Percentiles rank a stretch among this genome's conserved stretches.
Conservation (phyloP, 139 green algal genomes). For the Chlamydomonas sp. region DNA sequence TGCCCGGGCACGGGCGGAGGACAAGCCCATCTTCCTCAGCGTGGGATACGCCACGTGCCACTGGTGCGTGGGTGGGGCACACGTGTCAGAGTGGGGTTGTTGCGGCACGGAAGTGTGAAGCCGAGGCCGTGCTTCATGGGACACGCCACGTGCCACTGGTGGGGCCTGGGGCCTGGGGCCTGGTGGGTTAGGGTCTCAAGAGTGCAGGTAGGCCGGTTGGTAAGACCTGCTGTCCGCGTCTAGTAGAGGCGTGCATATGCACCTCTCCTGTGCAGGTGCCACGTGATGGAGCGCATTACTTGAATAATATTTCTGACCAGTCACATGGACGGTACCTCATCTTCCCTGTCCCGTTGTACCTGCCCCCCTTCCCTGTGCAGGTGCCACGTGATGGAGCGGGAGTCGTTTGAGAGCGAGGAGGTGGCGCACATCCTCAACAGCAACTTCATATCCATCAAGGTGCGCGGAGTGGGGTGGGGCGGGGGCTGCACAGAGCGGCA, state of each 20-base stretch:
- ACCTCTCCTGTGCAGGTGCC: slow-evolving; percentile 69
- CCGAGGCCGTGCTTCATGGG: slow-evolving; percentile 52
- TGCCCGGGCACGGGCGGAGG: slow-evolving; percentile 61
- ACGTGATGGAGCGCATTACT: slow-evolving; percentile 86
- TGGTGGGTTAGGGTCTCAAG: background rate
- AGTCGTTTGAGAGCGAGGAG: slow-evolving; percentile 87
- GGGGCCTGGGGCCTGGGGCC: background rate
- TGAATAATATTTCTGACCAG: too few relatives aligned
- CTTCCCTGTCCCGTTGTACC: background rate
- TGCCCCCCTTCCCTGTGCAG: slow-evolving; percentile 39
- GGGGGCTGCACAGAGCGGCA: too few relatives aligned
- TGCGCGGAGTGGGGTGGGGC: background rate
- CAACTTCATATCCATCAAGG: slow-evolving; percentile 86
- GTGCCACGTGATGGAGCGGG: slow-evolving; percentile 94
- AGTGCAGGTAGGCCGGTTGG: too few relatives aligned
- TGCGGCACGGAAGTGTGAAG: too few relatives aligned
- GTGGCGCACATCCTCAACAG: slow-evolving; percentile 83
- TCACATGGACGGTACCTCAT: too few relatives aligned
- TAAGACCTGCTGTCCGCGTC: too few relatives aligned
- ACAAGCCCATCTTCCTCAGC: slow-evolving; percentile 92
- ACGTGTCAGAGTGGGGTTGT: too few relatives aligned
- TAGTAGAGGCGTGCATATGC: background rate
- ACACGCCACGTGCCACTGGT: slow-evolving; percentile 75
- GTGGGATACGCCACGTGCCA: slow-evolving; percentile 88
- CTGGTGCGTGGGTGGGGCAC: slow-evolving; percentile 59